These are phyloP conservation scores for Biancaea sappan DNA, from an alignment of 306 rosid genomes.

Conservation along the genomic window DNA sequence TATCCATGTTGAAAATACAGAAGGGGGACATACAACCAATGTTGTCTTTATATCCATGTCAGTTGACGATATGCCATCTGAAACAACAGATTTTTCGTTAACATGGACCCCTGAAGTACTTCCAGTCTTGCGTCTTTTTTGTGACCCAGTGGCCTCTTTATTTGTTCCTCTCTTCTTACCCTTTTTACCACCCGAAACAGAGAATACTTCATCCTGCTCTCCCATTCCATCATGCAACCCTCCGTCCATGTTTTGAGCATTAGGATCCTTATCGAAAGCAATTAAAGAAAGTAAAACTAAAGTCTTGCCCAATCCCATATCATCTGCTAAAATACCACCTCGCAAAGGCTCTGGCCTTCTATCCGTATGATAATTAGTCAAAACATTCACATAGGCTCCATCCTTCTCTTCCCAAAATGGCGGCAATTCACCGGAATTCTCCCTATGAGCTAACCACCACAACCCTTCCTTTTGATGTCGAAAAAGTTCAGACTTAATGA, in stretches of 20 bases:
- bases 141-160: slow-evolving; percentile 24
- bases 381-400: slow-evolving; percentile 54
- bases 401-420: slow-evolving; percentile 74
- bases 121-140: slow-evolving; percentile 40
- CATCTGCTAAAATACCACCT: slow-evolving; percentile 82
- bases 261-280: slow-evolving; percentile 53
- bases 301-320: slow-evolving; percentile 91
- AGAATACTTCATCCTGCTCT: slow-evolving; percentile 31
- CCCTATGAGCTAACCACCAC: slow-evolving; percentile 66
- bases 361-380: slow-evolving; percentile 54
- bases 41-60: slow-evolving; percentile 43
- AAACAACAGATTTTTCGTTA: slow-evolving; percentile 25
- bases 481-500: slow-evolving; percentile 60
- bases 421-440: slow-evolving; percentile 58
- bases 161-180: slow-evolving; percentile 41
- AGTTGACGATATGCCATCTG: slow-evolving; percentile 3
- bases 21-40: slow-evolving; percentile 79
- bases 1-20: slow-evolving; percentile 76
- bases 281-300: slow-evolving; percentile 67
- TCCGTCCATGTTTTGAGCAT: slow-evolving; percentile 13
- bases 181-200: slow-evolving; percentile 32
- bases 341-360: slow-evolving; percentile 62
- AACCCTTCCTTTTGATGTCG: slow-evolving; percentile 72
- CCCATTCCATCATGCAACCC: slow-evolving; percentile 30
- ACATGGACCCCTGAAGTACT: slow-evolving; percentile 3